Evolutionary conservation across 2,329 filamentous ascomycete genomes (phyloP).

Genomic region (Colletotrichum cordylinicola): DNA sequence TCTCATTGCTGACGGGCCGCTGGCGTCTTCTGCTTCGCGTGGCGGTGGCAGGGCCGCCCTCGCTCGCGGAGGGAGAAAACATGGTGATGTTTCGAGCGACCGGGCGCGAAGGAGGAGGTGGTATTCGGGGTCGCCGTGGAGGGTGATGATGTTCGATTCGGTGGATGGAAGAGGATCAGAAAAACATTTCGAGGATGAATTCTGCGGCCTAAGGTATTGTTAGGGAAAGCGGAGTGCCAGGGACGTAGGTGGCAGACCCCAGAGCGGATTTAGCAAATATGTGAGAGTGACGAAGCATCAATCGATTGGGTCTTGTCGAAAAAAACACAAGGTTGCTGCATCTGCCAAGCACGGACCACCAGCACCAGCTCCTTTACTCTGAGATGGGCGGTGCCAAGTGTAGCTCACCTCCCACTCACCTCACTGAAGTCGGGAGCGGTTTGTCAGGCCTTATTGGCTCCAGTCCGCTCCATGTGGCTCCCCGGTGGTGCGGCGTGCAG

Average conservation of each 20-base stretch:
- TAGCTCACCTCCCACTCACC: background rate
- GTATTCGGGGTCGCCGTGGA: slow-evolving; percentile 3
- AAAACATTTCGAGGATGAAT: slow-evolving; percentile 23
- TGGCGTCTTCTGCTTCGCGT: slow-evolving; percentile 68
- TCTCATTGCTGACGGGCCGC: slow-evolving; percentile 62
- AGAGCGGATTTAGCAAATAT: slow-evolving; percentile 22
- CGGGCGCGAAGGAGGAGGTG: slow-evolving; percentile 3
- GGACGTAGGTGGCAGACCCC: slow-evolving; percentile 12
- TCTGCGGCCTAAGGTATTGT: slow-evolving; percentile 11
- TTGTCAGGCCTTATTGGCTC: background rate
- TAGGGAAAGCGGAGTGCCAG: slow-evolving; percentile 16
- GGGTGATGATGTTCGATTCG: slow-evolving; percentile 11
- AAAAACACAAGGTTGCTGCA: slow-evolving; percentile 33
- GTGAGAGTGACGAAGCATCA: slow-evolving; percentile 27
- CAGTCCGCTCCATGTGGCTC: background rate
- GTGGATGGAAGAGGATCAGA: slow-evolving; percentile 10
- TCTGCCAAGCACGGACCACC: slow-evolving; percentile 41
- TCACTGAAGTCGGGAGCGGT: background rate
- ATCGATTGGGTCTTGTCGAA: slow-evolving; percentile 34
- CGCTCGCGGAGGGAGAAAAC: slow-evolving; percentile 63
- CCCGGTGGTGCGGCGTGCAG: background rate
- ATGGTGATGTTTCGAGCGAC: slow-evolving; percentile 42
- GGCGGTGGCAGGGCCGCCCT: slow-evolving; percentile 59
- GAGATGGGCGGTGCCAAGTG: background rate
- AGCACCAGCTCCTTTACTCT: slow-evolving; percentile 3